Percentiles rank a stretch among this genome's conserved stretches.
These are phyloP conservation scores for Pythium diclinum DNA, from an alignment of 352 stramenopile genomes.

Conservation along the genomic window DNA sequence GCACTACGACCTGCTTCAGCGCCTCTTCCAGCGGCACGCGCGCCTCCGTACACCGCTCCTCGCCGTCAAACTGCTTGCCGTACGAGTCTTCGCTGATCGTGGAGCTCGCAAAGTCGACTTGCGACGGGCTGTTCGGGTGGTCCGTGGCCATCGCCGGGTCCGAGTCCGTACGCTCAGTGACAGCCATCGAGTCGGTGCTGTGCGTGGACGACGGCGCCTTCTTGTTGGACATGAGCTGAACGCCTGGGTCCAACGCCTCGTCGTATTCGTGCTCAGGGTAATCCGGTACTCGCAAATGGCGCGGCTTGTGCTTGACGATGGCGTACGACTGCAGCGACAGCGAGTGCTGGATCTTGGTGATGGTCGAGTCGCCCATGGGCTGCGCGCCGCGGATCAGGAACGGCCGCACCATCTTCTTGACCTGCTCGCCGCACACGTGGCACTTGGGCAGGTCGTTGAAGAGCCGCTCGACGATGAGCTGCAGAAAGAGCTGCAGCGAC, in stretches of 20 bases:
- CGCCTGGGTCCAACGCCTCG: not conserved
- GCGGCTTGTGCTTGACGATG: slow-evolving; percentile 39
- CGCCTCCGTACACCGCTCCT: slow-evolving; percentile 69
- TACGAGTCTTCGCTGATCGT: slow-evolving; percentile 34
- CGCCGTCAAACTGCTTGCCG: slow-evolving; percentile 42
- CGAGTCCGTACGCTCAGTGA: slow-evolving; percentile 46
- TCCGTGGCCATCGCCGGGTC: slow-evolving; percentile 35
- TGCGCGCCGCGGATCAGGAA: slow-evolving; percentile 79
- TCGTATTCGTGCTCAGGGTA: slow-evolving; percentile 2
- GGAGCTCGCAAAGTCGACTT: slow-evolving; percentile 16
- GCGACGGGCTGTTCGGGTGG: not conserved
- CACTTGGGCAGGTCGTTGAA: slow-evolving; percentile 81
- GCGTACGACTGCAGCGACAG: slow-evolving; percentile 68
- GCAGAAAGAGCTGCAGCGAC: slow-evolving; percentile 69
- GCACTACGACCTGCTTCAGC: slow-evolving; percentile 76
- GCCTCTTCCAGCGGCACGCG: slow-evolving; percentile 64
- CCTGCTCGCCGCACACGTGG: slow-evolving; percentile 55
- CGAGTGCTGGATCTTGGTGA: slow-evolving; percentile 71
- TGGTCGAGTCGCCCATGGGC: slow-evolving; percentile 64
- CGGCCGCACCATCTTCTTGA: slow-evolving; percentile 68
- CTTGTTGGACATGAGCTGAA: not conserved
- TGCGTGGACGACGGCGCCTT: slow-evolving; percentile 11
- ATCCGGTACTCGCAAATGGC: slow-evolving; percentile 30
- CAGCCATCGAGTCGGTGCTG: slow-evolving; percentile 18
- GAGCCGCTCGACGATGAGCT: slow-evolving; percentile 59